Percentiles rank a stretch among this genome's conserved stretches.
phyloP scores from a whole-genome alignment of 163 green algal species.

The Chlamydomonas reinhardtii region DNA sequence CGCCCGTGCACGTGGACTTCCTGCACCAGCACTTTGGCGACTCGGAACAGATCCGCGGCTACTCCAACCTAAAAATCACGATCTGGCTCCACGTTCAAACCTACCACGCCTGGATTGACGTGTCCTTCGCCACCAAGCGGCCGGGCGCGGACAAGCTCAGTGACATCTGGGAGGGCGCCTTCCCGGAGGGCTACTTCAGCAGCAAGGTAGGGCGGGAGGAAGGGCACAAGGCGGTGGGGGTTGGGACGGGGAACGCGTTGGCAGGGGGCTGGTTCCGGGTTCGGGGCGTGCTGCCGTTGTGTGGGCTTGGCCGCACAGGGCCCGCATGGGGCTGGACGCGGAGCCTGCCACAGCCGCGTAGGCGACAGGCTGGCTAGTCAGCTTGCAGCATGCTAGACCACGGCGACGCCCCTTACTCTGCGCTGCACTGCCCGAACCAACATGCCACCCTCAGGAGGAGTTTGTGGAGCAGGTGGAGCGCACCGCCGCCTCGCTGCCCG shows the following conservation, averaged over 20 bases:
- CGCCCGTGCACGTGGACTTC: constrained; percentile 49
- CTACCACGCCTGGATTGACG: constrained; percentile 58
- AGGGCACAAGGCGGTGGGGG: not conserved
- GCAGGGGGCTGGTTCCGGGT: no score
- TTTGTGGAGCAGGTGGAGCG: constrained; percentile 27
- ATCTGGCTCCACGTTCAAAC: constrained; percentile 61
- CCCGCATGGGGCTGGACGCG: no score
- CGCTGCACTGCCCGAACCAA: no score
- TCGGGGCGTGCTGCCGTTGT: no score
- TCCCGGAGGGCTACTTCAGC: constrained; percentile 14
- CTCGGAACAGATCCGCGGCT: constrained; percentile 60
- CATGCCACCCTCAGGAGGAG: constrained; percentile 7
- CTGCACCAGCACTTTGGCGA: constrained; percentile 63
- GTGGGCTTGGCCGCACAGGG: no score
- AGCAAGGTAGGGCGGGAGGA: constrained; percentile 3
- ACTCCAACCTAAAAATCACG: constrained; percentile 45
- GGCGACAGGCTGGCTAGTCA: no score
- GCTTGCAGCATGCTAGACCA: no score
- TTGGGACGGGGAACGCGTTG: not conserved
- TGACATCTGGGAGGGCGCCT: constrained; percentile 43
- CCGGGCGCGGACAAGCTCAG: constrained; percentile 47
- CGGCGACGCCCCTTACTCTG: no score
- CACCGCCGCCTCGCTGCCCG: constrained; percentile 14
- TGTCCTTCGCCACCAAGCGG: constrained; percentile 43
- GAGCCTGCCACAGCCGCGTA: no score